phyloP scores from a whole-genome alignment of 441 rosid species.

The Erysimum cheiri region DNA sequence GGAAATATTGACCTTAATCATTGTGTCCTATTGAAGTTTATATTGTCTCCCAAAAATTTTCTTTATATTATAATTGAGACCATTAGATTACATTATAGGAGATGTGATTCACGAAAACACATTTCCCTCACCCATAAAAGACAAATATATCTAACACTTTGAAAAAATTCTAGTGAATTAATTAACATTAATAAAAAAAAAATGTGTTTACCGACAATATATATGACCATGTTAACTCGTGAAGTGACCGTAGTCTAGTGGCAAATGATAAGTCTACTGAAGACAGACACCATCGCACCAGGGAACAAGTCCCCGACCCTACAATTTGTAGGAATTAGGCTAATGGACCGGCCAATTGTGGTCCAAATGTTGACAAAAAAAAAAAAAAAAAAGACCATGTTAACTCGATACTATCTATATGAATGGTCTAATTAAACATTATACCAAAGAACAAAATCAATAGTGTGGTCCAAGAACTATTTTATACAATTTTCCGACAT shows the following conservation, averaged over 20 bases:
- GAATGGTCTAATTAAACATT: slow-evolving; percentile 27
- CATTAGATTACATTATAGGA: background rate
- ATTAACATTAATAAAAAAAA: slow-evolving; percentile 2
- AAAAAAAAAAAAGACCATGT: too few relatives aligned
- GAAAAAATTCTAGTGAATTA: background rate
- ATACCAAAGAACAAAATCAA: slow-evolving; percentile 25
- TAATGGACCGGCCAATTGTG: too few relatives aligned
- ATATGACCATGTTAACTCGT: too few relatives aligned
- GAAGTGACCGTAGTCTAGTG: too few relatives aligned
- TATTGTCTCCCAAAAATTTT: slow-evolving; percentile 12
- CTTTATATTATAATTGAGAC: background rate
- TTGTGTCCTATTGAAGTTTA: slow-evolving; percentile 35
- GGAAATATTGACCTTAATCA: slow-evolving; percentile 45
- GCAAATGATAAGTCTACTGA: too few relatives aligned
- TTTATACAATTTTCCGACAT: slow-evolving; percentile 34
- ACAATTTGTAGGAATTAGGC: too few relatives aligned
- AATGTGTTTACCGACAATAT: slow-evolving; percentile 35
- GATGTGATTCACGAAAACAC: slow-evolving; percentile 11
- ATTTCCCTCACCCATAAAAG: slow-evolving; percentile 4
- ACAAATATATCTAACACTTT: background rate
- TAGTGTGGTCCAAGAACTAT: slow-evolving; percentile 26
- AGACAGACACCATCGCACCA: too few relatives aligned
- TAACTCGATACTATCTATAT: slow-evolving; percentile 19
- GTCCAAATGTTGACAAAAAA: too few relatives aligned
- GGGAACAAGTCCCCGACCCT: too few relatives aligned